Conservation (phyloP, 2,329 filamentous ascomycete species). For the Monosporascus cannonballus region DNA sequence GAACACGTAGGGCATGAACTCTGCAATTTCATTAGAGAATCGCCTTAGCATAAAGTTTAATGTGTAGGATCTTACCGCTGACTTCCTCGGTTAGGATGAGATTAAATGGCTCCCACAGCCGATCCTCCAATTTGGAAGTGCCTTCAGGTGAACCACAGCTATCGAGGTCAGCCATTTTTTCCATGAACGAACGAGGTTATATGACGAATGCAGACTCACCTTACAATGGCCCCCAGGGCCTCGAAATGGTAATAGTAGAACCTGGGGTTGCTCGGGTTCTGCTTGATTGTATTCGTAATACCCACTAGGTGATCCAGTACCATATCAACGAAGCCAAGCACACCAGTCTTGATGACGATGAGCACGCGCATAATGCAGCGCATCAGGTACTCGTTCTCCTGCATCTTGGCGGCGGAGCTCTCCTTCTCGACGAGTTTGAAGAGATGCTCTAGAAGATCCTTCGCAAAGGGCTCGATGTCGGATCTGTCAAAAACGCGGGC, state of each 20-base stretch:
- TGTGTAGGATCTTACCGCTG: conserved; percentile 48
- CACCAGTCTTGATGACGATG: conserved; percentile 83
- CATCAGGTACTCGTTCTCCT: conserved; percentile 99
- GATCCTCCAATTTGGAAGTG: conserved; percentile 68
- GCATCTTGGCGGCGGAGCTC: conserved; percentile 79
- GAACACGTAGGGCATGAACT: conserved; percentile 96
- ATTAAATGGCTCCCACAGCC: conserved; percentile 78
- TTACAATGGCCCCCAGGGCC: conserved; percentile 81
- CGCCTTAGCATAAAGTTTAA: neutral
- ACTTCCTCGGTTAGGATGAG: conserved; percentile 75
- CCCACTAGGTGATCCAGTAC: conserved; percentile 79
- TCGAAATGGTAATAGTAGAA: conserved; percentile 99
- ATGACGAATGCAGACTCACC: conserved; percentile 32
- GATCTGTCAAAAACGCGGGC: conserved; percentile 73
- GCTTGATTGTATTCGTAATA: conserved; percentile 86
- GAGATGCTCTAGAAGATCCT: conserved; percentile 80
- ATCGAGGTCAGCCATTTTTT: conserved; percentile 1
- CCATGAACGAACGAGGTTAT: conserved; percentile 19
- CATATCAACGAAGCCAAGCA: conserved; percentile 66
- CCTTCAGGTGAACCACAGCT: conserved; percentile 61
- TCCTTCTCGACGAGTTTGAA: conserved; percentile 89
- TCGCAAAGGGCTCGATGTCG: conserved; percentile 75
- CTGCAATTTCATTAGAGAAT: conserved; percentile 38
- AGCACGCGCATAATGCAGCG: conserved; percentile 96
- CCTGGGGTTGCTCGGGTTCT: conserved; percentile 92